A percentile compares a stretch with the other conserved stretches of the same genome.
phyloP scores from a whole-genome alignment of 2,329 filamentous ascomycete genomes.

The Ceratocystiopsis minuta region DNA sequence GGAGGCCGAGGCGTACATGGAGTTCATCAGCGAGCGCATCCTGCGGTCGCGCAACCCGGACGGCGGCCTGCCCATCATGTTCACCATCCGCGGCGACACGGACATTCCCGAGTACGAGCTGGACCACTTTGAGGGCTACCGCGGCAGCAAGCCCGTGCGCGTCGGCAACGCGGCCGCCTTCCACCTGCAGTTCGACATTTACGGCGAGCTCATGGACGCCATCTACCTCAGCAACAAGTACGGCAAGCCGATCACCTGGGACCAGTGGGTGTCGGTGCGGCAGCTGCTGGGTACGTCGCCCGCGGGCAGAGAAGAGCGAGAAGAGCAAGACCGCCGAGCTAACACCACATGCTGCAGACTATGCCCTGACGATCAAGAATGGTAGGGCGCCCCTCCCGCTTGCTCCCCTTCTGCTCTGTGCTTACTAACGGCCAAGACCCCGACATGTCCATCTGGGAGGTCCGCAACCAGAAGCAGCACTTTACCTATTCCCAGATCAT shows the following conservation, averaged over 20 bases:
- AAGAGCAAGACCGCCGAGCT: slow-evolving; percentile 8
- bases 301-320: too few species aligned
- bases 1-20: slow-evolving; percentile 63
- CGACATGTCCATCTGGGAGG: slow-evolving; percentile 76
- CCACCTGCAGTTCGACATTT: slow-evolving; percentile 64
- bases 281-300: slow-evolving; percentile 36
- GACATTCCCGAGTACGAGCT: slow-evolving; percentile 56
- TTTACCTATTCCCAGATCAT: slow-evolving; percentile 72
- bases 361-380: slow-evolving; percentile 48
- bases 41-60: slow-evolving; percentile 39
- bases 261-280: slow-evolving; percentile 55
- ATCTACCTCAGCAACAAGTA: slow-evolving; percentile 69
- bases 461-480: slow-evolving; percentile 55
- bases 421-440: slow-evolving; percentile 24
- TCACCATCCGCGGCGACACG: slow-evolving; percentile 57
- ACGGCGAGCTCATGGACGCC: slow-evolving; percentile 59
- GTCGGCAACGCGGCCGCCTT: slow-evolving; percentile 63
- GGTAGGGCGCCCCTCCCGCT: slow-evolving; percentile 17
- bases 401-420: neutral
- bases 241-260: slow-evolving; percentile 58
- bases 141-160: slow-evolving; percentile 51
- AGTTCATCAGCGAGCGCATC: slow-evolving; percentile 58
- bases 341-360: slow-evolving; percentile 27
- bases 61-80: slow-evolving; percentile 60
- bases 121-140: slow-evolving; percentile 53